Evolutionary conservation across 176 grass and related monocot genomes (phyloP).

Genomic region (Eragrostis curvula): DNA sequence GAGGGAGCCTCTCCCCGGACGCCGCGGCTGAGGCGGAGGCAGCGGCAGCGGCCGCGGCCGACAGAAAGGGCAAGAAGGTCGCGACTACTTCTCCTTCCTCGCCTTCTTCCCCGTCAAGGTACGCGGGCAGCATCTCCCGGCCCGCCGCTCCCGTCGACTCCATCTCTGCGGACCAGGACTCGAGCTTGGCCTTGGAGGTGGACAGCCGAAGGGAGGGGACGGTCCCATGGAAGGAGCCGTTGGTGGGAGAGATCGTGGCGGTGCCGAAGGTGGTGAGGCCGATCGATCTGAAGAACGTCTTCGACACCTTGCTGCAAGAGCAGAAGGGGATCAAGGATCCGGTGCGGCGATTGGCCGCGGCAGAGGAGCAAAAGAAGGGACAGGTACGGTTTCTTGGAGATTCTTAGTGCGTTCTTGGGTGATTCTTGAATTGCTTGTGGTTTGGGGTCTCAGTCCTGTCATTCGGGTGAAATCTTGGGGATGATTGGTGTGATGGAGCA

Average conservation of each 20-base stretch:
- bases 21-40: neutral
- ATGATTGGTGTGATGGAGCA: neutral
- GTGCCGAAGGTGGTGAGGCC: conserved; percentile 18
- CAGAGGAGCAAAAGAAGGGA: too few relatives aligned
- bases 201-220: neutral
- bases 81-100: neutral
- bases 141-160: neutral
- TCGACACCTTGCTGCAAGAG: neutral
- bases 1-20: neutral
- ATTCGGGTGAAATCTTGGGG: neutral
- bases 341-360: neutral
- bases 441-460: too few relatives aligned
- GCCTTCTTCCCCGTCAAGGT: neutral
- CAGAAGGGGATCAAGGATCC: neutral
- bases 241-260: neutral
- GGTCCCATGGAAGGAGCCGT: conserved; percentile 10
- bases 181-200: neutral
- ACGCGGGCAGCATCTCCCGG: neutral
- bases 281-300: neutral
- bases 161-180: neutral
- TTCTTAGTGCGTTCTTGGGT: neutral
- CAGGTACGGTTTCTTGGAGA: conserved; percentile 9
- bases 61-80: conserved; percentile 14
- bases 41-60: neutral
- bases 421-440: neutral